A percentile compares a stretch with the other conserved stretches of the same genome.
phyloP scores from a whole-genome alignment of 2,329 filamentous ascomycete species.

The Aspergillus sergii region DNA sequence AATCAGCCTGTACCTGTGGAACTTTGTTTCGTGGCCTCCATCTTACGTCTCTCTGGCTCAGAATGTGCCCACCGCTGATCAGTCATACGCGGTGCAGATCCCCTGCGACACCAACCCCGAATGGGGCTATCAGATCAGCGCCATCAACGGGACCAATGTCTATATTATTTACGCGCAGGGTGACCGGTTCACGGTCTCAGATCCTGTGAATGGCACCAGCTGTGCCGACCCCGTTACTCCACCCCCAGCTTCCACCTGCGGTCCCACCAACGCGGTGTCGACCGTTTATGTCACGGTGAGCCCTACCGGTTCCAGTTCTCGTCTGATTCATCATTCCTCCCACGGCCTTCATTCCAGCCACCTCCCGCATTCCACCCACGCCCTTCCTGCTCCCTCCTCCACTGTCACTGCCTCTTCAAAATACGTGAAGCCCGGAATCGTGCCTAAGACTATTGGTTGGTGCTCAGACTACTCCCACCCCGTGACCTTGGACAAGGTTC shows the following conservation, averaged over 20 bases:
- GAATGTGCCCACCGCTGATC: constrained; percentile 37
- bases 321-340: constrained; percentile 12
- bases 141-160: constrained; percentile 51
- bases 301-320: constrained; percentile 23
- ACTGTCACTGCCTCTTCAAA: constrained; percentile 13
- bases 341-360: not conserved
- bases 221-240: constrained; percentile 29
- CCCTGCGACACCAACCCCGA: constrained; percentile 41
- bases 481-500: constrained; percentile 24
- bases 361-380: constrained; percentile 9
- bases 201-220: constrained; percentile 14
- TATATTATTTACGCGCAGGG: constrained; percentile 50
- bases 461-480: constrained; percentile 29
- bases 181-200: constrained; percentile 40
- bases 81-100: constrained; percentile 37
- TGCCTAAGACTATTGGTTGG: constrained; percentile 32
- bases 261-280: constrained; percentile 18
- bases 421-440: constrained; percentile 25
- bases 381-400: constrained; percentile 17
- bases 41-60: constrained; percentile 42
- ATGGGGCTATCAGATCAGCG: constrained; percentile 49
- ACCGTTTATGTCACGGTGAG: constrained; percentile 29
- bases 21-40: constrained; percentile 51
- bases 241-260: constrained; percentile 19
- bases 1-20: constrained; percentile 49